These are phyloP conservation scores for Alliaria petiolata DNA, from an alignment of 345 rosid genomes.

Conservation along the genomic window DNA sequence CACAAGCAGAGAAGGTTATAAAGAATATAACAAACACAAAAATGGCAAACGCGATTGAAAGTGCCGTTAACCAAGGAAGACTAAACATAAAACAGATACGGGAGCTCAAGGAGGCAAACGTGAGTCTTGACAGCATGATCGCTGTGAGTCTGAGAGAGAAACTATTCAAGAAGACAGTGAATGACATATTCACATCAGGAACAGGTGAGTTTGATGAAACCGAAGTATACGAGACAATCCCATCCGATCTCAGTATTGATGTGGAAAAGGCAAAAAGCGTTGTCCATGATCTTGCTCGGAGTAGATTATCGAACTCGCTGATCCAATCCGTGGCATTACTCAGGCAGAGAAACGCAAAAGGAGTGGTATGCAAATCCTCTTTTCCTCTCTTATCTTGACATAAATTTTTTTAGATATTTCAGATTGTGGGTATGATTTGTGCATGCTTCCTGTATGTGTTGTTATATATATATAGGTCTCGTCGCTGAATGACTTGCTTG, in stretches of 20 bases:
- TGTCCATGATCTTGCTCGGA: slow-evolving; percentile 67
- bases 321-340: slow-evolving; percentile 92
- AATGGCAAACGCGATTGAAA: slow-evolving; percentile 89
- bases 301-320: slow-evolving; percentile 75
- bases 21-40: slow-evolving; percentile 80
- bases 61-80: slow-evolving; percentile 79
- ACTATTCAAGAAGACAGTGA: slow-evolving; percentile 81
- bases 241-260: slow-evolving; percentile 75
- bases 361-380: slow-evolving; percentile 56
- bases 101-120: slow-evolving; percentile 82
- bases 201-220: slow-evolving; percentile 92
- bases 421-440: slow-evolving; percentile 66
- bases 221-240: slow-evolving; percentile 83
- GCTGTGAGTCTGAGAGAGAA: slow-evolving; percentile 68
- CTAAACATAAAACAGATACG: slow-evolving; percentile 82
- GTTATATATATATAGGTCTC: slow-evolving; percentile 78
- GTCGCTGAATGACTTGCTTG: slow-evolving; percentile 78
- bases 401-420: slow-evolving; percentile 46
- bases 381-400: slow-evolving; percentile 45
- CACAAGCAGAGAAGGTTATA: slow-evolving; percentile 79
- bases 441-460: not conserved
- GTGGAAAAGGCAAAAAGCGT: slow-evolving; percentile 68
- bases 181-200: slow-evolving; percentile 93
- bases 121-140: slow-evolving; percentile 79
- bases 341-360: slow-evolving; percentile 77